phyloP scores from a whole-genome alignment of 495 filamentous ascomycete species.

The Aspergillus kassunensis region DNA sequence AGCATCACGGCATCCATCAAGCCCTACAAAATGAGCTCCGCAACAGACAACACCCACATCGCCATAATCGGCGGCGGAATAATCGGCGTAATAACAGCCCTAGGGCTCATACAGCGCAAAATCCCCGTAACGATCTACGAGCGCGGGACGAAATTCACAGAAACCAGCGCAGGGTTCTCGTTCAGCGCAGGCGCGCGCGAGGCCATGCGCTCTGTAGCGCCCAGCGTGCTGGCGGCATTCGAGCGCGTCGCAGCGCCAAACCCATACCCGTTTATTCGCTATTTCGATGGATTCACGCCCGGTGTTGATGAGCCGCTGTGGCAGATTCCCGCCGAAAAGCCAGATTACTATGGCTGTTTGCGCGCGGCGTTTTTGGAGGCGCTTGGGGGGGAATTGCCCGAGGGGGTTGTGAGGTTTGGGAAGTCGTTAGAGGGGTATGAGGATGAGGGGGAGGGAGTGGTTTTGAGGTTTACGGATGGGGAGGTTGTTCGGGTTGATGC shows the following conservation, averaged over 20 bases:
- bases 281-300: slow-evolving; percentile 1
- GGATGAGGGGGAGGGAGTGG: background rate
- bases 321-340: background rate
- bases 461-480: slow-evolving; percentile 2
- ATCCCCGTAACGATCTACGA: slow-evolving; percentile 5
- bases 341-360: slow-evolving; percentile 7
- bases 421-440: background rate
- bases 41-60: background rate
- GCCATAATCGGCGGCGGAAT: slow-evolving; percentile 16
- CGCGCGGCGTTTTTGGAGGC: slow-evolving; percentile 9
- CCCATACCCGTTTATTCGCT: background rate
- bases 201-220: background rate
- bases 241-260: slow-evolving; percentile 1
- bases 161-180: slow-evolving; percentile 8
- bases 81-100: background rate
- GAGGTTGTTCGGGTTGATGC: background rate
- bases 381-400: background rate
- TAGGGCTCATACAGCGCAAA: slow-evolving; percentile 6
- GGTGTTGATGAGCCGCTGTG: background rate
- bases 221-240: background rate
- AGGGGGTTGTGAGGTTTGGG: background rate
- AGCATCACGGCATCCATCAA: too few species aligned
- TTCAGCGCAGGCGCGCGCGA: background rate
- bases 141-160: background rate
- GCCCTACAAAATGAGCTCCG: background rate